Conservation (phyloP, 2,329 filamentous ascomycete genomes). For the Lachnellula subtilissima region DNA sequence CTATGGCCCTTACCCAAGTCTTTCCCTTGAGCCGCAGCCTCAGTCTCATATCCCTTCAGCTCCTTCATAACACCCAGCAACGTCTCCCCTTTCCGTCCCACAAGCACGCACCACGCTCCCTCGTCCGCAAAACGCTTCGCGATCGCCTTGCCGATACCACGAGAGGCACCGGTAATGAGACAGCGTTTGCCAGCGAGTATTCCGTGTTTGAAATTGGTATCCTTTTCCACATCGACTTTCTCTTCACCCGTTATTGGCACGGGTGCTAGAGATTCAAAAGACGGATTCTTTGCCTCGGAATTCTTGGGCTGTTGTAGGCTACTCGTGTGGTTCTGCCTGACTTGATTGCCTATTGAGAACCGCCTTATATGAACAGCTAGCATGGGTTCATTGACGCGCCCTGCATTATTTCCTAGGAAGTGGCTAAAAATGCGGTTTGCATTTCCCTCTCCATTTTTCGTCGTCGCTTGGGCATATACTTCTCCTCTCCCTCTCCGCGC, state of each 20-base stretch:
- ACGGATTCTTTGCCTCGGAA: background rate
- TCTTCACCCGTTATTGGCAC: too few relatives aligned
- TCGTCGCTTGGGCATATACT: too few relatives aligned
- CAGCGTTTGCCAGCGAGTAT: conserved; percentile 29
- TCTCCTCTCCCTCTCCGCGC: too few relatives aligned
- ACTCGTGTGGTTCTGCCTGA: background rate
- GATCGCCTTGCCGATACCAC: conserved; percentile 65
- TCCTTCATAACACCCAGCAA: conserved; percentile 58
- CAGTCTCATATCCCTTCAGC: conserved; percentile 3
- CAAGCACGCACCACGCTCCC: conserved; percentile 55
- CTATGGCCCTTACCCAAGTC: conserved; percentile 6
- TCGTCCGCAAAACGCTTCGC: conserved; percentile 59
- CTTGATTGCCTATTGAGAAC: background rate
- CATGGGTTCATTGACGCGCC: too few relatives aligned
- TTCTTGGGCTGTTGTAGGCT: background rate
- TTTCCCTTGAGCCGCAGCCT: background rate
- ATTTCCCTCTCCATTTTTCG: too few relatives aligned
- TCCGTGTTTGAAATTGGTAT: background rate
- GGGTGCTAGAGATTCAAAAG: background rate
- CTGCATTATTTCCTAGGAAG: too few relatives aligned
- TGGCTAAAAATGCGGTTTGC: too few relatives aligned
- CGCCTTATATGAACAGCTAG: too few relatives aligned
- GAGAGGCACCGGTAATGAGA: conserved; percentile 65
- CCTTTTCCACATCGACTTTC: too few relatives aligned
- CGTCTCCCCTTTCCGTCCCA: conserved; percentile 53